Evolutionary conservation across 495 filamentous ascomycete species (phyloP).

Genomic region (Hyaloscypha finlandica): DNA sequence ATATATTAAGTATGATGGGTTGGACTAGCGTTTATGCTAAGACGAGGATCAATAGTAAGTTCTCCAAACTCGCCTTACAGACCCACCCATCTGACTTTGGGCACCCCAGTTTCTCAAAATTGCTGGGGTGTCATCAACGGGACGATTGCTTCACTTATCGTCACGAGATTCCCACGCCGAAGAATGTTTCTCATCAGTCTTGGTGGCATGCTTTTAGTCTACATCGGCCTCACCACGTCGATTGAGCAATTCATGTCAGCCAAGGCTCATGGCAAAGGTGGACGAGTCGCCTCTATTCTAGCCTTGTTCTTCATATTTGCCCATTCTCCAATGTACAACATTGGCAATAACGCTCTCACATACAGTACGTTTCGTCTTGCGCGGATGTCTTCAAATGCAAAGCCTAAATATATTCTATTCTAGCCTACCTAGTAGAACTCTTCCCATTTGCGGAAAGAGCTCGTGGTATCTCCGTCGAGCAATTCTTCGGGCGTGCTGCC

Average conservation of each 20-base stretch:
- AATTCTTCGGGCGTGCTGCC: constrained; percentile 60
- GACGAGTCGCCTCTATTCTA: constrained; percentile 5
- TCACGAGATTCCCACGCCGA: constrained; percentile 55
- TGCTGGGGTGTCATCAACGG: constrained; percentile 58
- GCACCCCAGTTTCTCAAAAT: constrained; percentile 40
- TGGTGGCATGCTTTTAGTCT: constrained; percentile 51
- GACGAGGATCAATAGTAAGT: constrained; percentile 17
- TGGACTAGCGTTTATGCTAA: constrained; percentile 8
- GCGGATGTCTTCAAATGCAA: background rate
- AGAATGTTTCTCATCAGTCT: constrained; percentile 55
- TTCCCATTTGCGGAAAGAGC: constrained; percentile 64
- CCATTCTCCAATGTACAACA: constrained; percentile 64
- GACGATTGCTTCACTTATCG: constrained; percentile 54
- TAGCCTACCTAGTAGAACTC: constrained; percentile 63
- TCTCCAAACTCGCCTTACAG: constrained; percentile 51
- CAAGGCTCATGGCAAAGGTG: constrained; percentile 37
- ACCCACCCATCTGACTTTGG: constrained; percentile 39
- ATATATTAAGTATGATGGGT: constrained; percentile 22
- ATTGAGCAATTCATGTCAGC: constrained; percentile 7
- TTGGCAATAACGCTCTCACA: constrained; percentile 67
- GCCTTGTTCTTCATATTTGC: constrained; percentile 59
- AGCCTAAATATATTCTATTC: background rate
- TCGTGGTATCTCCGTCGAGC: constrained; percentile 62
- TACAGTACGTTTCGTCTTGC: constrained; percentile 41
- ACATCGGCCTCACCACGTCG: constrained; percentile 57